Conservation (phyloP, 1,284 basidiomycete genomes). For the Rhodotorula glutinis region DNA sequence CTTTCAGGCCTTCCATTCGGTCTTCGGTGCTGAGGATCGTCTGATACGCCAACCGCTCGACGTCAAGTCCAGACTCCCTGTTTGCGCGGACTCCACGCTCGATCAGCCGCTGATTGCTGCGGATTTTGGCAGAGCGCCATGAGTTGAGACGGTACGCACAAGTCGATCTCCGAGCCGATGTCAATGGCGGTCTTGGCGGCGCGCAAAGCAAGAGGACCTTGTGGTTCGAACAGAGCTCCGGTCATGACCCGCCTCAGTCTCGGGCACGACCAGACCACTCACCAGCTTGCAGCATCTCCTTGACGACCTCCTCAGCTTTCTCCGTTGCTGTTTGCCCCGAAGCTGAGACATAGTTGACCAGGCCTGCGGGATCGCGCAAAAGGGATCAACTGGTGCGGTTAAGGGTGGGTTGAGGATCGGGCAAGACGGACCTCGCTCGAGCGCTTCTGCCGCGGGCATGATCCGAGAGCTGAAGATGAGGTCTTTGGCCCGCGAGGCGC, state of each 20-base stretch:
- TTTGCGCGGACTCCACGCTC: too few relatives aligned
- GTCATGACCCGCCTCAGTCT: too few relatives aligned
- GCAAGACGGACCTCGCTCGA: constrained; percentile 62
- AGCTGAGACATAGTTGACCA: constrained; percentile 72
- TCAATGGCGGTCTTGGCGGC: constrained; percentile 88
- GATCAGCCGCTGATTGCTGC: too few relatives aligned
- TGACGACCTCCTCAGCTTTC: constrained; percentile 62
- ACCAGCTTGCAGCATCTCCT: constrained; percentile 69
- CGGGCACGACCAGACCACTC: too few relatives aligned
- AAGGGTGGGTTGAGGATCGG: background rate
- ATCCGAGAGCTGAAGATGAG: constrained; percentile 74
- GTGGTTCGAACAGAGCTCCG: too few relatives aligned
- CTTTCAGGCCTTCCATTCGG: constrained; percentile 76
- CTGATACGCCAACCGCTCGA: constrained; percentile 83
- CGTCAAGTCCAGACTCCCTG: constrained; percentile 65
- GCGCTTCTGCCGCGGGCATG: constrained; percentile 65
- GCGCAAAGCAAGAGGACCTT: constrained; percentile 83
- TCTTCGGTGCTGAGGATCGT: constrained; percentile 74
- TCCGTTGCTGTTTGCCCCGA: constrained; percentile 61
- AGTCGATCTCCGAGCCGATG: constrained; percentile 67
- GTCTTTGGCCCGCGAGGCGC: constrained; percentile 79
- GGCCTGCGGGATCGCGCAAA: constrained; percentile 53
- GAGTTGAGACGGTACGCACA: constrained; percentile 55
- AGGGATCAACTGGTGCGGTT: background rate
- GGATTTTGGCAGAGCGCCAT: too few relatives aligned